Evolutionary conservation across 371 early-diverging fungal genomes (phyloP), one percentile per base, ranked within the genome.

Genomic region (Chytridium lagenaria): DNA sequence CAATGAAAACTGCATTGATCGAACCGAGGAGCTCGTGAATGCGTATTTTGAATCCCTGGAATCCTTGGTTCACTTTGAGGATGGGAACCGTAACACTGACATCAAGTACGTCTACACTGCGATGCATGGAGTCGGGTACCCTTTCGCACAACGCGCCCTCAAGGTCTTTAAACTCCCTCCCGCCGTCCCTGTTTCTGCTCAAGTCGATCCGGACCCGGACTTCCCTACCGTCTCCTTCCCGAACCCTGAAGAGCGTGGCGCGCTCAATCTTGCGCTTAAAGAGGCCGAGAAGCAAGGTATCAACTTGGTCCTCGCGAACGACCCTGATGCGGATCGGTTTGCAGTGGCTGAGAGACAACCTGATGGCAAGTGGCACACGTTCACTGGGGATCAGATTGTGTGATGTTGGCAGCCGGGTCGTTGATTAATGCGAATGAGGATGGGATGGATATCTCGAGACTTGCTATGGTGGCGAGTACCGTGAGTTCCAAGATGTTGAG

Each of bases 321-420:
- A 98, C 77, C 98, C 98, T 0, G 98, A 98, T 83, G 98, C 81
- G n/a, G 98, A 98, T 80, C 89, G 98, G 34, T 88, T 98, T 51
- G 94, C 96, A 0, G 90, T 91, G 40, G 95, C 95, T 49, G 96
- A 97, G 83, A 86, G 87, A 78, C 88, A 86, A 72, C 85, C 15
- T 70, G 61, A 69, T 16, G 52, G 68, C 50, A 51, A 39, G 44
- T 98, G 97, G 97, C 77, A 86, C 31, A 74, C 90, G 34, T 94
- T 95, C 39, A 92, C 90, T 22, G 98, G 98, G 59, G 95, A 98
- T 77, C 92, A 97, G 83, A 90, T 97, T 73, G 98, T 70, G 83
- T 90, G 23, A 85, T 97, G 37, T 87, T 97, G 59, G 98, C 92
- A 23, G 88, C 89, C 52, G 89, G 87, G 26, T 82, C 90, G n/a